These are phyloP conservation scores for Acacia confusa DNA, from an alignment of 306 rosid genomes.

Conservation along the genomic window DNA sequence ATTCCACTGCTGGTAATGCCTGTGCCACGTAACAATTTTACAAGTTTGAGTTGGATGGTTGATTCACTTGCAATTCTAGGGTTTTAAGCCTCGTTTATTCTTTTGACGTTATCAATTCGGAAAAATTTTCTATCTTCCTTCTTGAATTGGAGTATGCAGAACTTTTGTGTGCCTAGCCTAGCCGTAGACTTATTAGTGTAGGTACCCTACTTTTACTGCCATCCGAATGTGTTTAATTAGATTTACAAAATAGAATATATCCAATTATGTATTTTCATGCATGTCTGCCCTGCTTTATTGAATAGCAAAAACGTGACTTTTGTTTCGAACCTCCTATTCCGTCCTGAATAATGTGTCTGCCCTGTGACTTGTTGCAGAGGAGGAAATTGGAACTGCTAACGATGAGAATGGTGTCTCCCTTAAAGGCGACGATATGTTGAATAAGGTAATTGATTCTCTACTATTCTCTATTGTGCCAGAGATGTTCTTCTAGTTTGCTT, in stretches of 20 bases:
- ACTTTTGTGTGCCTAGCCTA: conserved; percentile 20
- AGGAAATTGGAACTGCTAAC: conserved; percentile 44
- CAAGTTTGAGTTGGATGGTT: background rate
- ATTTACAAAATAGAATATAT: background rate
- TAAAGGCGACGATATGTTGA: conserved; percentile 37
- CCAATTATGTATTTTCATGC: background rate
- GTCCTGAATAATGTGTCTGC: conserved; percentile 12
- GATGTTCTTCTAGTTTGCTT: background rate
- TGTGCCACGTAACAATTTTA: background rate
- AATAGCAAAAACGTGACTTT: background rate
- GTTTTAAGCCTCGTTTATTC: conserved; percentile 24
- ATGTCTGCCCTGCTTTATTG: background rate
- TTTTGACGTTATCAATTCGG: background rate
- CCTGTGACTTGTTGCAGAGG: conserved; percentile 54
- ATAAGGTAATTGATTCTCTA: conserved; percentile 49
- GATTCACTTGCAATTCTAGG: conserved; percentile 35
- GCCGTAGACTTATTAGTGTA: conserved; percentile 24
- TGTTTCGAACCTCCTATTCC: background rate
- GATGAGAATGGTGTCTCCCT: conserved; percentile 34
- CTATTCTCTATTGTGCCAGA: conserved; percentile 15
- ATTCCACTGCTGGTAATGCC: conserved; percentile 48
- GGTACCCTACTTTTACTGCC: conserved; percentile 2
- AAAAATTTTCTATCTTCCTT: background rate
- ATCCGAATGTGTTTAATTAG: conserved; percentile 8
- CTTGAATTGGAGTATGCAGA: background rate